Evolutionary conservation across 192 early-diverging fungal genomes (phyloP), one percentile per base, ranked within the genome.

Genomic region (Coemansia sp.): DNA sequence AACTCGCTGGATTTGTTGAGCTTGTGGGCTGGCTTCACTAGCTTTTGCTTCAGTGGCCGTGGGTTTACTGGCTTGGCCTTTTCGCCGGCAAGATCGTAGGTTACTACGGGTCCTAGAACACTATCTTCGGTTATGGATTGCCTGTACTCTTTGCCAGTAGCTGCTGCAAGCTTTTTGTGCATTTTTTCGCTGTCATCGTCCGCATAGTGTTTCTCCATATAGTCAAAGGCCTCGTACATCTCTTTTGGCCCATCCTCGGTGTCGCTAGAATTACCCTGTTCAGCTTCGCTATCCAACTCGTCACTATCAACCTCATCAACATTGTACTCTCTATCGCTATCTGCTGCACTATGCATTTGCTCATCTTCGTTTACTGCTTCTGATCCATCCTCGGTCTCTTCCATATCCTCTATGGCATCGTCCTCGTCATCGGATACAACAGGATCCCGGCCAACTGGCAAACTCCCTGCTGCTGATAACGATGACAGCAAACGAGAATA

Each of bases 111-210:
- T 19, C 81, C 52, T 31, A 78, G 61, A 31, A 70, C 18, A 23
- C 56, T 49, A 16, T 79, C 67, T 31, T 65, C 73, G 43, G 50
- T 68, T 47, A 55, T 50, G 40, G 43, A 21, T 26, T 57, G 56
- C 18, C 54, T 55, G 59, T 74, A 73, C 16, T 70, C 74, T 70
- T 65, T 73, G 55, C 61, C 78, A 41, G 54, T 65, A 14, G 54
- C 60, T 20, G 59, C 68, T 3, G 60, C 69, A 44, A 61, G 70
- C 53, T 55, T 73, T 53, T 42, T 57, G 61, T 59, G 74, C 65
- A 38, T 61, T 69, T 42, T 53, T 53, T 56, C 51, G 13, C 61
- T 65, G 26, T 65, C 57, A 40, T 57, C 55, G 13, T 71, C 58
- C 18, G 61, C 59, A 41, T 65, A 59, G 37, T 76, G 72, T 0